These are phyloP conservation scores for Alternaria sp. DNA, from an alignment of 2,329 filamentous ascomycete genomes.

Conservation along the genomic window DNA sequence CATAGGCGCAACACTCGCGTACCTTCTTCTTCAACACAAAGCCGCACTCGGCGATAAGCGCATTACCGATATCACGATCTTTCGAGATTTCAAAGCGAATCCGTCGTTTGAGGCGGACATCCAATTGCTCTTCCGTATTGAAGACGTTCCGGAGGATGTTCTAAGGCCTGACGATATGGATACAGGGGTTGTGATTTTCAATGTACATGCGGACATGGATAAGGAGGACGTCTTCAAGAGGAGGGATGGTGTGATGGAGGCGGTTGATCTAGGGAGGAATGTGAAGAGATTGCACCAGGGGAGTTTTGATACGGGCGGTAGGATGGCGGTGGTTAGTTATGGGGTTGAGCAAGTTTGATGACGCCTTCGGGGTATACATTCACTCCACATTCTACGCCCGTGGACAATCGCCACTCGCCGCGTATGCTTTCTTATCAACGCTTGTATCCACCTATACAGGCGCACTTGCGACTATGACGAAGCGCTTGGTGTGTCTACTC, in stretches of 20 bases:
- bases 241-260: neutral
- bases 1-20: neutral
- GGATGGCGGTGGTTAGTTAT: neutral
- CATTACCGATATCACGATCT: neutral
- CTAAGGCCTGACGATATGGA: neutral
- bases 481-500: neutral
- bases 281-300: neutral
- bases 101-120: neutral
- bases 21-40: neutral
- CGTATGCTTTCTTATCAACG: neutral
- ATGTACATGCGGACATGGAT: neutral
- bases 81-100: neutral
- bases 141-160: neutral
- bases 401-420: neutral
- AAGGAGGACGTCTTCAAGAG: neutral
- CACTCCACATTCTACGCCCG: neutral
- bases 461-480: neutral
- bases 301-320: neutral
- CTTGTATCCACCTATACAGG: neutral
- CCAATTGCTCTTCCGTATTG: neutral
- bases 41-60: neutral
- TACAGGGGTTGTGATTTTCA: neutral
- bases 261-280: rapidly evolving
- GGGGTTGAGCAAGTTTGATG: neutral
- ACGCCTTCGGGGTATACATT: neutral